Base-by-base conservation (phyloP, 805 yeast genomes). In the Jamesozyma spencerorum region DNA sequence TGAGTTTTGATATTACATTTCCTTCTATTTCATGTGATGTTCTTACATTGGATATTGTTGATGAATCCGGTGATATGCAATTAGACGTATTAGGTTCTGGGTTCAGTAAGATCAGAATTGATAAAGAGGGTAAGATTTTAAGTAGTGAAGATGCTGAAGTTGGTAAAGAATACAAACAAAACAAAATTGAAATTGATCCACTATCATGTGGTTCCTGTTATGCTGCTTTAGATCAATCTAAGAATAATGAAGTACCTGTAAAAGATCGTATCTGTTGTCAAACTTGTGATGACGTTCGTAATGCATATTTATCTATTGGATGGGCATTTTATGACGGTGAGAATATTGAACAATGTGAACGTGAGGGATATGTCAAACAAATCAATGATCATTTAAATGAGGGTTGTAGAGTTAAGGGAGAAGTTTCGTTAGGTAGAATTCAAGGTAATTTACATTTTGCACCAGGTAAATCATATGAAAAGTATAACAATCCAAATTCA, bases 381-480 rank as follows among this genome's bases (percentile, higher is more conserved):
- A 61, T 88, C 39, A 70, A 67, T 38, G 72, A 69, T 13, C 71
- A 81, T 51, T 64, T 85, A 39, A 57, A 69, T 42, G 95, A 90
- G 64, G 98, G 98, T 20, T 92, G 98, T 63, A 73, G 94, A 48
- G 70, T 92, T 31, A 71, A 73, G 47, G 98, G 98, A 24, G 69
- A 73, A 18, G 81, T 94, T 5, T 68, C 75, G 50, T 76, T 92
- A 55, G 85, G 85, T 62, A 77, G 94, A 64, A 82, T 92, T 34
- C 79, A 82, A 18, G 98, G 98, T 36, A 83, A 85, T 54, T 65
- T 92, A 47, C 97, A 92, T 66, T 87, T 92, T 70, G 96, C 97
- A 1, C 97, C 98, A 3, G 98, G 98, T 31, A 77, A 82, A 19
- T 78, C 94, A 2, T 71, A 69, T 53, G 74, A 79, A 31, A 60